Base-by-base conservation (phyloP, 306 rosid genomes). In the Alnus glutinosa region DNA sequence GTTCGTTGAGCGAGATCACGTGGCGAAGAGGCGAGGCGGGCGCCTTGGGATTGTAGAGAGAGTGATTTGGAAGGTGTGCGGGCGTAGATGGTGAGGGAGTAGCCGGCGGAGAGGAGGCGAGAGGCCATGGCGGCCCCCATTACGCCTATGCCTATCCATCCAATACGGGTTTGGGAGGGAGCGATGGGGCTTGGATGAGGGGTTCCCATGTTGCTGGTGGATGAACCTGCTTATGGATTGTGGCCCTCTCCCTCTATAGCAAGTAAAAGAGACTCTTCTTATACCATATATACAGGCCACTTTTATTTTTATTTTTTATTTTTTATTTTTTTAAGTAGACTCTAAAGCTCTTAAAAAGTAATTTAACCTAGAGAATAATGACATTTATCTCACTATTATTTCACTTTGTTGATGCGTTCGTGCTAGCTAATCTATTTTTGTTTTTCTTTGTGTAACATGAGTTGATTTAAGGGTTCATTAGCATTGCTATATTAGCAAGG, bases 61-160 rank as follows among this genome's bases (percentile, higher is more conserved):
- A 83, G 80, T 9, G 94, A 76, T 58, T 90, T 92, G 0, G 92
- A 83, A 13, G 96, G 92, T 82, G 76, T 84, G 55, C 98, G 98
- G 8, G 97, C 95, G 90, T 81, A 94, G 89, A 92, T 12, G 23
- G 90, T n/a, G 89, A 94, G 69, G 16, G 80, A 73, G 89, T 88
- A 90, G n/a, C 96, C 97, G 18, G 92, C 90, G 23, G 90, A 61
- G 87, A 94, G 75, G 57, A 94, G 89, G 30, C 94, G 97, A 34
- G 96, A 83, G 78, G 94, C 94, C 98, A 94, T 94, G 62, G 96
- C 92, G 47, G 85, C 78, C 13, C 97, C 96, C 97, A 92, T 90
- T 1, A 94, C 96, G 66, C 98, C 97, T 42, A 89, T 87, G 30
- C 98, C 96, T 55, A 89, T 88, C 92, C 90, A 94, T 0, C 97